Base-by-base conservation (phyloP, 2,329 filamentous ascomycete species). In the Stachybotrys chartarum region DNA sequence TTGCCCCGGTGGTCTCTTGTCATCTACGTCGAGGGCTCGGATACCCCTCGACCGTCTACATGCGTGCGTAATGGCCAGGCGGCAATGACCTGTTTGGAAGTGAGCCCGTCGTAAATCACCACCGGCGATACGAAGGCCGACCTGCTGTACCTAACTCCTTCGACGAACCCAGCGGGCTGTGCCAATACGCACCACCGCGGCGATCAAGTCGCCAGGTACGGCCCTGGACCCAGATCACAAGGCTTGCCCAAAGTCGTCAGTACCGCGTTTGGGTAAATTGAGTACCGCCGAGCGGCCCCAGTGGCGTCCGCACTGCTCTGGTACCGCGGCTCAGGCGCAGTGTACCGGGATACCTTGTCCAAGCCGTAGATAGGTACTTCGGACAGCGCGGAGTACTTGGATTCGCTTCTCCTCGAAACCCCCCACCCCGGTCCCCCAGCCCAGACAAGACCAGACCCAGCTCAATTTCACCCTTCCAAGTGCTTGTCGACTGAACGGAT, bases 371-470 rank as follows among this genome's bases (percentile, higher is more conserved):
- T 24, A 4, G 24, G 24, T 24, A 24, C 24, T 24, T 24, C 24
- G 24, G 24, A 24, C 24, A 24, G 24, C 24, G 4, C 24, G 24
- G 24, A 24, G 35, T 42, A 42, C 35, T 42, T 42, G 10, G 35
- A 42, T 14, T 42, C 8, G 35, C 10, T 42, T 42, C 35, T 42
- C 45, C 45, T 47, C 45, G 45, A 47, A 47, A 24, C 45, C 45
- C 45, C 45, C 45, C 45, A 47, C 45, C 45, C 45, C 17, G 10
- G 45, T 47, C 45, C 45, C 50, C 50, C 32, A 31, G 8, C 50
- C 50, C 50, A 52, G 50, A 44, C 50, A 47, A 47, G 45, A 47
- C 49, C 50, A 51, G 31, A 51, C 50, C 50, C 50, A 52, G 39
- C 50, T 52, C 50, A 52, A 52, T 52, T 52, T 52, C 24, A 52